Conservation (phyloP, 2,329 filamentous ascomycete species). For the Graphiopsis chlorocephala region DNA sequence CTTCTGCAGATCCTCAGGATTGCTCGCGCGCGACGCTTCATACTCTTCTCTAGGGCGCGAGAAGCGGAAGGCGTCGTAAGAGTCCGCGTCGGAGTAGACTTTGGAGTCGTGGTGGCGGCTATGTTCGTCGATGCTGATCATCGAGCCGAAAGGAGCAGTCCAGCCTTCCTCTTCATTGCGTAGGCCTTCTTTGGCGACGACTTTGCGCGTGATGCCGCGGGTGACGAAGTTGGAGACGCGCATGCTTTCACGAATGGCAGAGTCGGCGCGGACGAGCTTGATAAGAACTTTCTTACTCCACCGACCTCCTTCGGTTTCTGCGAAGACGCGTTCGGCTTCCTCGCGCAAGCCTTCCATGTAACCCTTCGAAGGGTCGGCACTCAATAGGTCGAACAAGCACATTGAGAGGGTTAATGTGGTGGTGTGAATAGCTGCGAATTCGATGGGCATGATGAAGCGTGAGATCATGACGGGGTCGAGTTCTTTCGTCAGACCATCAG, state of each 20-base stretch:
- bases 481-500: conserved; percentile 45
- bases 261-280: conserved; percentile 29
- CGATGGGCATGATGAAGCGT: conserved; percentile 53
- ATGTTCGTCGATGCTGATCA: conserved; percentile 20
- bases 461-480: conserved; percentile 50
- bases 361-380: conserved; percentile 36
- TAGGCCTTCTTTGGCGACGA: conserved; percentile 29
- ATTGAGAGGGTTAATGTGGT: conserved; percentile 53
- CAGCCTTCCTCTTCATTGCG: conserved; percentile 23
- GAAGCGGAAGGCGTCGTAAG: conserved; percentile 35
- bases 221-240: conserved; percentile 28
- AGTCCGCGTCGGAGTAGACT: conserved; percentile 28
- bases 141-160: conserved; percentile 25
- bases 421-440: conserved; percentile 60
- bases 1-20: conserved; percentile 16
- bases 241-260: conserved; percentile 33
- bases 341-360: conserved; percentile 37
- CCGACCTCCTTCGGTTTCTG: conserved; percentile 15
- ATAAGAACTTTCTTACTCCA: conserved; percentile 28
- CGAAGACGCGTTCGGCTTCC: conserved; percentile 27
- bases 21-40: conserved; percentile 18
- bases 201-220: conserved; percentile 26
- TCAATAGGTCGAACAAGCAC: conserved; percentile 48
- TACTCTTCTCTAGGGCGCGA: conserved; percentile 25
- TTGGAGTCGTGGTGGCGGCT: conserved; percentile 31